A percentile compares a stretch with the other conserved stretches of the same genome.
Conservation (phyloP, 306 rosid species). For the Cicer yamashitae region DNA sequence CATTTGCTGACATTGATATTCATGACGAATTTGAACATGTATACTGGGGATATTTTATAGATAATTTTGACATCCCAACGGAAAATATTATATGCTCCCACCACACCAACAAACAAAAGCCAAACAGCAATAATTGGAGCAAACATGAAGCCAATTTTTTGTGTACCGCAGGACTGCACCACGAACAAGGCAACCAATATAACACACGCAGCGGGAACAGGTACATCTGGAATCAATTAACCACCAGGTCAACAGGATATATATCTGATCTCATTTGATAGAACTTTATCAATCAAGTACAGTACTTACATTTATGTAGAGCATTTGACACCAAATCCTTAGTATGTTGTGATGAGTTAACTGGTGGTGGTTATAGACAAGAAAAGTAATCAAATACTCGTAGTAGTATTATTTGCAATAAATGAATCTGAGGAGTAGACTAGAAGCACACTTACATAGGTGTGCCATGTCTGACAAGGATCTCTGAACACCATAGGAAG, state of each 20-base stretch:
- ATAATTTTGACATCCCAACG: slow-evolving; percentile 64
- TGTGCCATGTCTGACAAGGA: slow-evolving; percentile 55
- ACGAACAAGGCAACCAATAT: slow-evolving; percentile 77
- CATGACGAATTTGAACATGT: slow-evolving; percentile 63
- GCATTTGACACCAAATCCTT: slow-evolving; percentile 47
- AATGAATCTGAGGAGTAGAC: slow-evolving; percentile 1
- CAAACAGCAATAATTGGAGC: slow-evolving; percentile 76
- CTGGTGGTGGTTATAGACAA: slow-evolving; percentile 50
- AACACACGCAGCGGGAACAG: slow-evolving; percentile 73
- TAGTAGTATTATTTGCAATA: neutral
- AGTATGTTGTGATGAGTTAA: slow-evolving; percentile 49
- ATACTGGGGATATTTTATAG: slow-evolving; percentile 61
- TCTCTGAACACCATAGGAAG: slow-evolving; percentile 73
- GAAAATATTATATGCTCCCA: slow-evolving; percentile 62
- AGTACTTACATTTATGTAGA: slow-evolving; percentile 61
- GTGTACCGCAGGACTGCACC: slow-evolving; percentile 78
- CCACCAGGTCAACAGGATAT: slow-evolving; percentile 9
- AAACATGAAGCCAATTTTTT: slow-evolving; percentile 74
- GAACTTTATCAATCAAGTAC: neutral
- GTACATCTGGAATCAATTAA: slow-evolving; percentile 62
- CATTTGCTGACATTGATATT: slow-evolving; percentile 50
- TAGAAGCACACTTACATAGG: slow-evolving; percentile 53
- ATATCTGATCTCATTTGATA: neutral
- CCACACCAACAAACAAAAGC: slow-evolving; percentile 63
- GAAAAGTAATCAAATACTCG: slow-evolving; percentile 36